Evolutionary conservation across 1,284 basidiomycete genomes (phyloP).

Genomic region (Microbotryomycetes sp.): DNA sequence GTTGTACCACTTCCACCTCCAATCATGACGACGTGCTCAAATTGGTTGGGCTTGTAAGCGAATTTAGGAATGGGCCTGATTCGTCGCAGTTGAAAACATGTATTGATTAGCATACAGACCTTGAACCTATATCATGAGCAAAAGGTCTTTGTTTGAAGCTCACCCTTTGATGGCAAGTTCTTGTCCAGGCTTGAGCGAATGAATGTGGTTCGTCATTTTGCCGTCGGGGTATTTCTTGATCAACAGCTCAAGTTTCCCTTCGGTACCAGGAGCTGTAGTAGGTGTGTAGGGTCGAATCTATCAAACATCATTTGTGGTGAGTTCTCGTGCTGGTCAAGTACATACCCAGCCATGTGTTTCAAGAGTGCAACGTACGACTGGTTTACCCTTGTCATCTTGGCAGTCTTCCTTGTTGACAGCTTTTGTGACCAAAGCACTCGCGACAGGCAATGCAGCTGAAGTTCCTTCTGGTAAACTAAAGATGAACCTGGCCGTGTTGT

Average conservation of each 20-base stretch:
- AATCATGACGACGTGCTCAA: conserved; percentile 69
- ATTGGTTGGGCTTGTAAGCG: conserved; percentile 55
- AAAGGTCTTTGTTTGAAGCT: conserved; percentile 38
- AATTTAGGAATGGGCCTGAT: conserved; percentile 63
- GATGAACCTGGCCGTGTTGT: conserved; percentile 78
- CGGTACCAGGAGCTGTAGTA: conserved; percentile 39
- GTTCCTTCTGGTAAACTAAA: conserved; percentile 80
- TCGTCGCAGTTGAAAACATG: not conserved
- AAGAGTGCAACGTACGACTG: conserved; percentile 49
- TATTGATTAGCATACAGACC: not conserved
- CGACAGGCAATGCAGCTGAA: conserved; percentile 66
- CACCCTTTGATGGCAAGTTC: conserved; percentile 72
- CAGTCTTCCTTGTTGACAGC: conserved; percentile 46
- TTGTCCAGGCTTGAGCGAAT: conserved; percentile 53
- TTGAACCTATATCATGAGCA: no score
- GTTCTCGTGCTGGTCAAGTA: not conserved
- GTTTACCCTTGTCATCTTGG: conserved; percentile 72
- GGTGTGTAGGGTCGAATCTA: not conserved
- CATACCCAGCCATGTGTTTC: not conserved
- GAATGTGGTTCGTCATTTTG: conserved; percentile 44
- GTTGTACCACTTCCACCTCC: conserved; percentile 76
- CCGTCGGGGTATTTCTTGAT: conserved; percentile 63
- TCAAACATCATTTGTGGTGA: not conserved
- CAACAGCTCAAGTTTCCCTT: conserved; percentile 68
- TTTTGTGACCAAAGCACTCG: conserved; percentile 52